Percentiles rank a stretch among this genome's conserved stretches.
Evolutionary conservation across 148 eudicot species (phyloP).

Genomic region (Silene uniflora): DNA sequence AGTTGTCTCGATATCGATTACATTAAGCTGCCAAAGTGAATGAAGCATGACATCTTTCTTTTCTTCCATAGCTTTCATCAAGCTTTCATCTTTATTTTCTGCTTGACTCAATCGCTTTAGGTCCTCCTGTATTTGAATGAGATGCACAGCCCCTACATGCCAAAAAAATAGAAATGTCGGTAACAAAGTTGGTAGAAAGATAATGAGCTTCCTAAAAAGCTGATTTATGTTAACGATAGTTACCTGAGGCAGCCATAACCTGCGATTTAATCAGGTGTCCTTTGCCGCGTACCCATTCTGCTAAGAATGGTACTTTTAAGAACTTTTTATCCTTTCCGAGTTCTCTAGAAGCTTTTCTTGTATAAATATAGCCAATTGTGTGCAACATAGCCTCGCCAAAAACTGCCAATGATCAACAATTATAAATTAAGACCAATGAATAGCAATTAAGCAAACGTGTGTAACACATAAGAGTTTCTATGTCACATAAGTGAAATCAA

Average conservation of each 20-base stretch:
- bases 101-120: constrained; percentile 58
- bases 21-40: constrained; percentile 93
- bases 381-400: constrained; percentile 98
- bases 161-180: neutral
- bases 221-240: neutral
- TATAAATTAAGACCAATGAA: neutral
- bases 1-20: constrained; percentile 85
- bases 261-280: constrained; percentile 85
- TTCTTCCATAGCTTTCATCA: constrained; percentile 69
- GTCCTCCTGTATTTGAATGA: constrained; percentile 74
- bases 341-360: constrained; percentile 84
- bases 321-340: constrained; percentile 68
- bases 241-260: constrained; percentile 89
- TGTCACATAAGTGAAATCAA: neutral
- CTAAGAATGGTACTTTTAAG: constrained; percentile 79
- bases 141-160: constrained; percentile 63
- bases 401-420: constrained; percentile 36
- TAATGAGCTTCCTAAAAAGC: neutral
- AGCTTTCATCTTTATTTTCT: constrained; percentile 57
- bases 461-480: neutral
- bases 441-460: neutral
- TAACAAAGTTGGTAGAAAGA: neutral
- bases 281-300: constrained; percentile 96
- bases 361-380: constrained; percentile 88
- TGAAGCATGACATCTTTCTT: constrained; percentile 77